Base-by-base conservation (phyloP, 352 stramenopile species). In the Pythium pectinolyticum region DNA sequence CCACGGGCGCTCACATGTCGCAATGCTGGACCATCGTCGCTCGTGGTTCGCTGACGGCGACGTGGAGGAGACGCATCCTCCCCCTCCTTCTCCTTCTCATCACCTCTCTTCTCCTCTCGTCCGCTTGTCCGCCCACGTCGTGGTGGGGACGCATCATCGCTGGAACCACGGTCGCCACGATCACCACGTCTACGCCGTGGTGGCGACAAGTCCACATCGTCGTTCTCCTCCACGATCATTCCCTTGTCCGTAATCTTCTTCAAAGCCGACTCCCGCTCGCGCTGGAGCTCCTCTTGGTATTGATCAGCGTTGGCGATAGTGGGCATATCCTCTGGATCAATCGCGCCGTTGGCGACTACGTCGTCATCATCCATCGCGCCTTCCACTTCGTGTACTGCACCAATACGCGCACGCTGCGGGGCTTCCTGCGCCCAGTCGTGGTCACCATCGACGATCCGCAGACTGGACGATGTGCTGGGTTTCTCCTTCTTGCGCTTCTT, bases 241-340 rank as follows among this genome's bases (percentile, higher is more conserved):
- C 89, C 77, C 10, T 34, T 61, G 14, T 77, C 65, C 10, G 65
- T 54, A 0, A 58, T 31, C 12, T 74, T 65, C 24, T 65, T 60
- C 32, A 43, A 20, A 49, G 48, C 67, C n/a, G 77, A 67, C 28
- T 70, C 72, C 3, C 65, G 66, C 5, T 74, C 72, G 5, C 65
- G 66, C 5, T 74, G 57, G 19, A 88, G 69, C 28, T 89, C 73
- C 20, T 79, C 73, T 37, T 89, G 45, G 48, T 82, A 90, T 39
- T 83, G 78, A 22, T 90, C 71, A 1, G 84, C 82, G 54, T 92
- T 86, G 35, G 87, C 80, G 61, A 90, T 88, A 6, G 90, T 73
- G 4, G 83, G 84, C 40, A 89, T 63, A 70, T 89, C 79, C 37
- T 87, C 77, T 25, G 75, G 70, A 39, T 93, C 84, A 28, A 82